phyloP scores from a whole-genome alignment of 2,329 filamentous ascomycete genomes.

The Dactylellina haptotyla region DNA sequence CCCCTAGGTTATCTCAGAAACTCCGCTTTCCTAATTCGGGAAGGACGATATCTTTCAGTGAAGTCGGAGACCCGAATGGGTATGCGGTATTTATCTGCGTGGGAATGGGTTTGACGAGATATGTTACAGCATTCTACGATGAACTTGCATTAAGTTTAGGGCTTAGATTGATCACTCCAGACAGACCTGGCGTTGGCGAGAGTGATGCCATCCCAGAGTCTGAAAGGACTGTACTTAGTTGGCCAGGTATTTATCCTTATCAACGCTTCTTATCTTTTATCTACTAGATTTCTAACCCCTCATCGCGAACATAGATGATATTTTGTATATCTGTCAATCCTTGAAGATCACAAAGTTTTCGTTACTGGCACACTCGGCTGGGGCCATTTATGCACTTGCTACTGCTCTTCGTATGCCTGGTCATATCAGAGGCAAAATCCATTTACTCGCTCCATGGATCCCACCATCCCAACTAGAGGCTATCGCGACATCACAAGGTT shows the following conservation, averaged over 20 bases:
- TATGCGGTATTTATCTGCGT: constrained; percentile 96
- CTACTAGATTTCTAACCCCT: too few species aligned
- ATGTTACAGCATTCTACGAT: constrained; percentile 96
- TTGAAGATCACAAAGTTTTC: constrained; percentile 96
- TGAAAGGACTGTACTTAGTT: constrained; percentile 85
- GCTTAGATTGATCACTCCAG: constrained; percentile 88
- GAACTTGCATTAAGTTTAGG: constrained; percentile 89
- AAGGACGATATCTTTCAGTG: constrained; percentile 90
- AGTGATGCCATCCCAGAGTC: constrained; percentile 86
- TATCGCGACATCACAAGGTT: constrained; percentile 72
- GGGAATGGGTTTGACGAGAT: constrained; percentile 95
- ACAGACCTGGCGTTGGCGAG: constrained; percentile 92
- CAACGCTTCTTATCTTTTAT: neutral
- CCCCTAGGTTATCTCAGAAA: constrained; percentile 85
- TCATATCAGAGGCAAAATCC: constrained; percentile 91
- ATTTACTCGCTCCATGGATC: constrained; percentile 95
- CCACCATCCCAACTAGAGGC: constrained; percentile 91
- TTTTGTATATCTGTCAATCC: constrained; percentile 90
- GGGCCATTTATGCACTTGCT: constrained; percentile 96
- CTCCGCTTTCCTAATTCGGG: constrained; percentile 86
- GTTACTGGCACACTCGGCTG: constrained; percentile 92
- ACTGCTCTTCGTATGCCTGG: constrained; percentile 96
- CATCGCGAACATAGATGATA: constrained; percentile 69
- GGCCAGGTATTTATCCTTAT: constrained; percentile 76
- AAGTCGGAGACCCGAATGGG: constrained; percentile 91